These are phyloP conservation scores for Hanseniaspora thailandica DNA, from an alignment of 805 yeast genomes.

Conservation along the genomic window DNA sequence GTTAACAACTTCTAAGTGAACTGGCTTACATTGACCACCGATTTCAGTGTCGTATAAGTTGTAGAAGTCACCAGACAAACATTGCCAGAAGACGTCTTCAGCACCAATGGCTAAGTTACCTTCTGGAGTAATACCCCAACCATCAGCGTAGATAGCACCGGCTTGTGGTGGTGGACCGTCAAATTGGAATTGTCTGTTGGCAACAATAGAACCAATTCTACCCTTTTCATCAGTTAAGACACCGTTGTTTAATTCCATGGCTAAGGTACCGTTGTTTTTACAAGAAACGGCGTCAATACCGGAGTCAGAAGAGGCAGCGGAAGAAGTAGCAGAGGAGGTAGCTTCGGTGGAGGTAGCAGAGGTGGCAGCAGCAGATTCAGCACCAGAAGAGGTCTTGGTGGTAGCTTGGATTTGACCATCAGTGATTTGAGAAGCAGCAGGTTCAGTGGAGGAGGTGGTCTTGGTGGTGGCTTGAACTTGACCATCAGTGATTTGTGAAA, in stretches of 20 bases:
- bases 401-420: constrained; percentile 18
- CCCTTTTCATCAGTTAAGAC: constrained; percentile 42
- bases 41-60: constrained; percentile 49
- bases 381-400: constrained; percentile 25
- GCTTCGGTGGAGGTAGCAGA: constrained; percentile 22
- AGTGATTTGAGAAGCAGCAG: constrained; percentile 16
- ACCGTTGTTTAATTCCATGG: constrained; percentile 38
- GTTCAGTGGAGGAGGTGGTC: constrained; percentile 24
- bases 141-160: constrained; percentile 48
- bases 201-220: constrained; percentile 57
- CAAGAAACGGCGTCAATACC: constrained; percentile 28
- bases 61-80: constrained; percentile 56
- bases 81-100: constrained; percentile 47
- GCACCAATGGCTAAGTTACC: constrained; percentile 50
- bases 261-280: constrained; percentile 34
- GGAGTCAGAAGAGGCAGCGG: constrained; percentile 20
- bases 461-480: constrained; percentile 27
- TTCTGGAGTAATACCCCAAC: constrained; percentile 42
- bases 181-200: constrained; percentile 64
- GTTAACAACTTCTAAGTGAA: constrained; percentile 40
- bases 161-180: constrained; percentile 70
- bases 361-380: constrained; percentile 27
- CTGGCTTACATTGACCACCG: constrained; percentile 46
- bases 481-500: constrained; percentile 17
- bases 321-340: constrained; percentile 18